Base-by-base conservation (phyloP, 768 basidiomycete species). In the Lactarius evosmus region DNA sequence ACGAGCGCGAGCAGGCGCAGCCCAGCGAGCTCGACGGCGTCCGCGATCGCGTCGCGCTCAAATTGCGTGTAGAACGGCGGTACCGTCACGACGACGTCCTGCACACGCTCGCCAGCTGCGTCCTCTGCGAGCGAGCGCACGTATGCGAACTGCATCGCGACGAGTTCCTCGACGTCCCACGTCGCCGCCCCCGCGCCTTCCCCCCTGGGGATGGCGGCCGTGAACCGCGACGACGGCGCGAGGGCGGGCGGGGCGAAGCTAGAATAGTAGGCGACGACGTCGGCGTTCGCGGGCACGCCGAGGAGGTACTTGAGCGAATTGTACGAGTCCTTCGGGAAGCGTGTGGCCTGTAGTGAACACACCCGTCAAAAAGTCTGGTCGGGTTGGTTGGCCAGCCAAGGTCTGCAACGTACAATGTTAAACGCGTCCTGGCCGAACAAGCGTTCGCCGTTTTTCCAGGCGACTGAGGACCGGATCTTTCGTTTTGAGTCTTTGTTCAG, bases 401-500 rank as follows among this genome's bases (percentile, higher is more conserved):
- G 27, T 7, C 29, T 16, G 27, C 19, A 82, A 49, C 92, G 69
- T 74, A 96, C 95, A 66, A 97, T 76, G 75, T 89, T 91, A 69
- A 86, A 86, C 4, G 93, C 95, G 74, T 98, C 97, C 32, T 83
- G 78, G 7, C 94, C 94, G 76, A 98, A 96, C 36, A 94, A 75
- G 59, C 97, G 79, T 70, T 98, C 96, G 14, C 86, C 86, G 69
- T 86, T 86, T 76, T 97, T 96, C 91, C 95, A 96, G 11, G 86
- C 91, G 0, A 98, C 93, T 1, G 87, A 84, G 17, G 90, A 86
- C 68, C 91, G 88, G 33, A 97, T 93, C 77, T 98, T 98, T 63
- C 97, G 82, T 78, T 98, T 98, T 32, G 95, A 97, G 74, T 98
- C 96, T 74, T 92, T 92, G 78, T 98, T 97, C 61, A 98, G 80